phyloP scores from a whole-genome alignment of 1,284 basidiomycete genomes.

The Rhodotorula sp. region DNA sequence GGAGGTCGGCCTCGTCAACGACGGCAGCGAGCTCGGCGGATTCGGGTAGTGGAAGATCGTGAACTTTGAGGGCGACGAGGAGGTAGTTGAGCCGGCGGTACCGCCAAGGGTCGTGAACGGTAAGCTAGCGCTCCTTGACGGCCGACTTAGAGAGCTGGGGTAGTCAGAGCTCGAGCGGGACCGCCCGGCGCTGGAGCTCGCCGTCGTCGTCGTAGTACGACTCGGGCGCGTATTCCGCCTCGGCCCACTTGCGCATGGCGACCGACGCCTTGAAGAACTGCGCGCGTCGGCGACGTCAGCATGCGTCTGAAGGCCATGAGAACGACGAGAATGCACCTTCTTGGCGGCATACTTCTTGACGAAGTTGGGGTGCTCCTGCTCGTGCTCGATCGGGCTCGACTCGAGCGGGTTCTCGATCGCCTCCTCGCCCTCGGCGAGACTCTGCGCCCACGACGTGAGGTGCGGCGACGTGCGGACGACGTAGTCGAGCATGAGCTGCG shows the following conservation, averaged over 20 bases:
- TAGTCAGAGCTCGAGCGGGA: constrained; percentile 8
- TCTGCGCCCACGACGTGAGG: constrained; percentile 9
- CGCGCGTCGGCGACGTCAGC: background rate
- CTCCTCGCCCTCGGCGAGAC: constrained; percentile 48
- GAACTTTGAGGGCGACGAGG: no score
- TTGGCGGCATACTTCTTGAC: constrained; percentile 54
- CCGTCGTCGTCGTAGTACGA: background rate
- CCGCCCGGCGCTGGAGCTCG: background rate
- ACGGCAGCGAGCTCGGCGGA: no score
- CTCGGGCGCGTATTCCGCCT: constrained; percentile 27
- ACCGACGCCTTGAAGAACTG: constrained; percentile 41
- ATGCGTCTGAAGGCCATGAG: background rate
- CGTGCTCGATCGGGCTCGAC: constrained; percentile 38
- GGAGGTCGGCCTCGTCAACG: no score
- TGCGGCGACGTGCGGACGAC: constrained; percentile 59
- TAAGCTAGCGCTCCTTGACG: no score
- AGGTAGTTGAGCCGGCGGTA: no score
- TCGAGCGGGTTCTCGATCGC: constrained; percentile 36
- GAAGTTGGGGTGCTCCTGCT: constrained; percentile 69
- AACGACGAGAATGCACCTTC: constrained; percentile 17
- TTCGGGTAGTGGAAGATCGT: no score
- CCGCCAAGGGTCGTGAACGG: no score
- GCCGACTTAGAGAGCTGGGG: no score
- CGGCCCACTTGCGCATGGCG: constrained; percentile 36
- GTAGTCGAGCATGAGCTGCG: constrained; percentile 92